These are phyloP conservation scores for Coemansia sp. DNA, from an alignment of 192 early-diverging fungal species.

Conservation along the genomic window DNA sequence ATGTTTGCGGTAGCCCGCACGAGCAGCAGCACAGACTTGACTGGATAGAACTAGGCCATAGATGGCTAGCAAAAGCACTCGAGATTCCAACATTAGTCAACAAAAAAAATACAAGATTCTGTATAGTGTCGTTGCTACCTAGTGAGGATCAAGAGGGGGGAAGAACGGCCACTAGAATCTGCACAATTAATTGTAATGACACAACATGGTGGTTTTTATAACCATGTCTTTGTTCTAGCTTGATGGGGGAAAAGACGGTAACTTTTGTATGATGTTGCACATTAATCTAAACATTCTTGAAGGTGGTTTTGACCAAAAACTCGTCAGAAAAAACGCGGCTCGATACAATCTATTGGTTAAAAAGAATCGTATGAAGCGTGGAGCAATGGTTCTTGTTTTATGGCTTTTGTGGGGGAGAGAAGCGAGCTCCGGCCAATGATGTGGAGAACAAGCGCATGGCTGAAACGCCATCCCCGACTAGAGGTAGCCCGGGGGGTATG, in stretches of 20 bases:
- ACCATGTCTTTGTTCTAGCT: neutral
- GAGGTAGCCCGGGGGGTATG: neutral
- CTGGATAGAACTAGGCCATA: neutral
- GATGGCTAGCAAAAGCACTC: neutral
- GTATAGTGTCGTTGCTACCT: neutral
- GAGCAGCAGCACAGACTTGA: neutral
- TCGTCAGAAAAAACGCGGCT: neutral
- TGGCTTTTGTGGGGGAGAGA: neutral
- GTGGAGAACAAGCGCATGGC: neutral
- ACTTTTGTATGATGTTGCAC: neutral
- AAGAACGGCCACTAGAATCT: neutral
- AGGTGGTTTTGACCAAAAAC: neutral
- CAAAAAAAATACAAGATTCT: neutral
- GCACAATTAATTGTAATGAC: neutral
- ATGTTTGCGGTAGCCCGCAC: neutral
- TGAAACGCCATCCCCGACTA: neutral
- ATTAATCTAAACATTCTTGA: neutral
- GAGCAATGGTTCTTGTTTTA: neutral
- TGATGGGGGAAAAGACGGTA: neutral
- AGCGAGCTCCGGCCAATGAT: neutral
- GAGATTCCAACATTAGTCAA: neutral
- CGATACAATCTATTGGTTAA: neutral
- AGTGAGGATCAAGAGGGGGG: neutral
- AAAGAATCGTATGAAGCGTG: neutral
- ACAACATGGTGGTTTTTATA: neutral